A percentile compares a stretch with the other conserved stretches of the same genome.
Conservation (phyloP, 2,329 filamentous ascomycete genomes). For the Leptodontidium sp. region DNA sequence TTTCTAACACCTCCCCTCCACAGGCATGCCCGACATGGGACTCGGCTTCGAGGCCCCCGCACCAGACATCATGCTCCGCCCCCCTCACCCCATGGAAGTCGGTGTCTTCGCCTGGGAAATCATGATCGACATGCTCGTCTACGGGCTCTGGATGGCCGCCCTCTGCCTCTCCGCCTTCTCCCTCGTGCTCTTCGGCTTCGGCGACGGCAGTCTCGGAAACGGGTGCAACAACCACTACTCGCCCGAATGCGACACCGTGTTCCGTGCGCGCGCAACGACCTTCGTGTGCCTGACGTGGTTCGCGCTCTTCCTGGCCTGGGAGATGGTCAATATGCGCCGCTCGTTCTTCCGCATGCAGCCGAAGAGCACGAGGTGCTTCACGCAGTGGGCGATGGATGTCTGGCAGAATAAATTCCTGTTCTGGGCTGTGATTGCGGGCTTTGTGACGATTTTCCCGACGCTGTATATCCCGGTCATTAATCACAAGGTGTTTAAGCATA, state of each 20-base stretch:
- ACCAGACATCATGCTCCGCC: conserved; percentile 78
- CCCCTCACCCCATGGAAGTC: conserved; percentile 72
- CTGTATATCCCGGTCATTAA: conserved; percentile 76
- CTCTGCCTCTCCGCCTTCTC: conserved; percentile 71
- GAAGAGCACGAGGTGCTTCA: conserved; percentile 65
- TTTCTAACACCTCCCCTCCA: conserved; percentile 65
- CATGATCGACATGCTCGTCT: conserved; percentile 80
- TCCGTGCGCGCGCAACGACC: conserved; percentile 76
- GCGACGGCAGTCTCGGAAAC: conserved; percentile 61
- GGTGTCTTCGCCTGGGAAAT: conserved; percentile 83
- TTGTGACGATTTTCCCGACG: conserved; percentile 64
- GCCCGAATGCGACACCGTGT: conserved; percentile 66
- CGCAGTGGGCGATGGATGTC: conserved; percentile 72
- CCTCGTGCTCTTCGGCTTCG: conserved; percentile 70
- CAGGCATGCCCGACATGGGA: conserved; percentile 69
- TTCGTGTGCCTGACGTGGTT: conserved; percentile 81
- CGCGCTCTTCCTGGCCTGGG: conserved; percentile 81
- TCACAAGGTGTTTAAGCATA: conserved; percentile 70
- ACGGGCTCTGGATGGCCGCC: conserved; percentile 79
- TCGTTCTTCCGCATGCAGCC: conserved; percentile 80
- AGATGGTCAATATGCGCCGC: conserved; percentile 76
- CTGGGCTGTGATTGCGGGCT: conserved; percentile 66
- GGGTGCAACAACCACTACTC: conserved; percentile 68
- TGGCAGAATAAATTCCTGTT: conserved; percentile 79
- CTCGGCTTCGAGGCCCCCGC: conserved; percentile 81